A percentile compares a stretch with the other conserved stretches of the same genome.
Conservation (phyloP, 1,284 basidiomycete species). For the Cutaneotrichosporon dermatis region DNA sequence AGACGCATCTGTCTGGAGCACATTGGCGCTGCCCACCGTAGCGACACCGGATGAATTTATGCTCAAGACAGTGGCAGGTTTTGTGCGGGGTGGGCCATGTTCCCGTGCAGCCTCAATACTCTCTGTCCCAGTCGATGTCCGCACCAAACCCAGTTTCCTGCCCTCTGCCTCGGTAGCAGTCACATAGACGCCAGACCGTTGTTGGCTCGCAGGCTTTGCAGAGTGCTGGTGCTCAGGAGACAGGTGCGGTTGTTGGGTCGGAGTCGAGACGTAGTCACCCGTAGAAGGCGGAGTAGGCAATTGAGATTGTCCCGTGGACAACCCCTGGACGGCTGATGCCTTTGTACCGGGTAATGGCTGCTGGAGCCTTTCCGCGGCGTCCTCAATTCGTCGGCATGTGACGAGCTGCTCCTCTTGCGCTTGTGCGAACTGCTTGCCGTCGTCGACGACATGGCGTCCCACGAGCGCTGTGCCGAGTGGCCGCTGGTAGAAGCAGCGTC, state of each 20-base stretch:
- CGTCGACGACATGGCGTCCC: slow-evolving; percentile 6
- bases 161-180: slow-evolving; percentile 35
- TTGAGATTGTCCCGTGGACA: neutral
- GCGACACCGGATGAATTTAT: slow-evolving; percentile 32
- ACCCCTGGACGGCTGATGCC: neutral
- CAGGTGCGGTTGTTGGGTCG: neutral
- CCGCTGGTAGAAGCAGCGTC: neutral
- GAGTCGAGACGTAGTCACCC: slow-evolving; percentile 6
- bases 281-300: slow-evolving; percentile 15
- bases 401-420: slow-evolving; percentile 18
- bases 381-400: slow-evolving; percentile 4
- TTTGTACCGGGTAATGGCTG: neutral
- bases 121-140: slow-evolving; percentile 30
- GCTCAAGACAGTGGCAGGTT: slow-evolving; percentile 27
- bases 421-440: slow-evolving; percentile 10
- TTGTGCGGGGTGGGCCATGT: slow-evolving; percentile 24
- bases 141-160: slow-evolving; percentile 35
- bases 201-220: too few relatives aligned
- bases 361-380: slow-evolving; percentile 4
- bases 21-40: slow-evolving; percentile 26
- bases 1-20: slow-evolving; percentile 36
- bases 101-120: slow-evolving; percentile 16
- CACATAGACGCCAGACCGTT: slow-evolving; percentile 28
- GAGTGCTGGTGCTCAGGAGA: neutral
- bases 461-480: slow-evolving; percentile 3